phyloP scores from a whole-genome alignment of 1,284 basidiomycete species.

The Peniophora sp. region DNA sequence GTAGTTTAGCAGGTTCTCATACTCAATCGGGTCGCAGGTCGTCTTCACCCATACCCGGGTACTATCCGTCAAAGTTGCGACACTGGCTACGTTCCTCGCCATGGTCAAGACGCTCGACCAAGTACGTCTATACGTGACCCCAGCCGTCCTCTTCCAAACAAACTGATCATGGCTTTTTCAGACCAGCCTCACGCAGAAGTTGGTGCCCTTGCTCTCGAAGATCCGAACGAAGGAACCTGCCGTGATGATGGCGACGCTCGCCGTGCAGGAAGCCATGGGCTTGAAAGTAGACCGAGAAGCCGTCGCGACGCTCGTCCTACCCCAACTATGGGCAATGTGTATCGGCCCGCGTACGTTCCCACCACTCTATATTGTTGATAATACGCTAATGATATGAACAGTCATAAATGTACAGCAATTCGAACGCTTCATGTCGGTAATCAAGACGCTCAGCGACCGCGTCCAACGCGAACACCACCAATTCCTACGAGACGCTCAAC shows the following conservation, averaged over 20 bases:
- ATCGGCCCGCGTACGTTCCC: constrained; percentile 79
- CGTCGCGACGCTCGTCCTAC: constrained; percentile 87
- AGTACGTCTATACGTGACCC: constrained; percentile 41
- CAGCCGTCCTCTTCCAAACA: not conserved
- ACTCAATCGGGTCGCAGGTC: constrained; percentile 44
- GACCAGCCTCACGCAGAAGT: constrained; percentile 86
- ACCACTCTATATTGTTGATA: constrained; percentile 1
- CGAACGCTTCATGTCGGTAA: constrained; percentile 79
- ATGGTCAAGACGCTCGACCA: constrained; percentile 96
- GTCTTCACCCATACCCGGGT: constrained; percentile 88
- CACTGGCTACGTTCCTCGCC: constrained; percentile 79
- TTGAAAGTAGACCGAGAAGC: constrained; percentile 93
- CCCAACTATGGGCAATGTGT: constrained; percentile 93
- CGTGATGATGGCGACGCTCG: constrained; percentile 90
- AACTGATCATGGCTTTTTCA: constrained; percentile 16
- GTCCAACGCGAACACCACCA: constrained; percentile 84
- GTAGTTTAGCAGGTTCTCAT: not conserved
- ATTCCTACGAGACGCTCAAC: constrained; percentile 76
- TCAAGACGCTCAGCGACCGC: constrained; percentile 65
- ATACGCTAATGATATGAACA: constrained; percentile 19
- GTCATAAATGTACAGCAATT: constrained; percentile 91
- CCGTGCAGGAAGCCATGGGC: constrained; percentile 95
- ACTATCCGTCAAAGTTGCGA: constrained; percentile 83
- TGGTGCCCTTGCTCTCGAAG: constrained; percentile 89
- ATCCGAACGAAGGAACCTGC: constrained; percentile 94